phyloP scores from a whole-genome alignment of 495 filamentous ascomycete genomes.

The Articulospora tetracladia region DNA sequence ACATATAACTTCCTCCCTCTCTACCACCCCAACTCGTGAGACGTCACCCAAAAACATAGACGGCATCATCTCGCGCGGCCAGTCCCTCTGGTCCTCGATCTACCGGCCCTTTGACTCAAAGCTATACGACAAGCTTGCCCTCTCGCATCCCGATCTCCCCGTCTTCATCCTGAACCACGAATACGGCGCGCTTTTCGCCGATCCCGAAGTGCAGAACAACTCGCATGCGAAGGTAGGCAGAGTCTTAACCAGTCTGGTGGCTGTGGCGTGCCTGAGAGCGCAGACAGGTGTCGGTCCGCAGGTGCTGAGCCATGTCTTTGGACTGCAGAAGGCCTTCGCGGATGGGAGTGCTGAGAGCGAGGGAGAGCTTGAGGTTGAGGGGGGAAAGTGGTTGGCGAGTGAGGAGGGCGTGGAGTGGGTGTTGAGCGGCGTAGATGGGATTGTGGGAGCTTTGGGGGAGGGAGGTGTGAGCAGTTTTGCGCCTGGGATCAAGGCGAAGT shows the following conservation, averaged over 20 bases:
- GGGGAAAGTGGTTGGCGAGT: conserved; percentile 59
- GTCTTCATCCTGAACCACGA: conserved; percentile 69
- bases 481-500: conserved; percentile 39
- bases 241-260: conserved; percentile 62
- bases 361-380: conserved; percentile 48
- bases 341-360: conserved; percentile 54
- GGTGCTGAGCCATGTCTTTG: conserved; percentile 72
- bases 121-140: conserved; percentile 59
- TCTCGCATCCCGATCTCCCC: conserved; percentile 71
- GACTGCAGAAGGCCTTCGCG: conserved; percentile 65
- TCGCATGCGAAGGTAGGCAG: conserved; percentile 51
- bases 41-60: conserved; percentile 39
- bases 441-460: conserved; percentile 59
- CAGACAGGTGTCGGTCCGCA: conserved; percentile 78
- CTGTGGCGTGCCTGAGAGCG: conserved; percentile 63
- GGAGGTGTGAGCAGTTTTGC: conserved; percentile 59
- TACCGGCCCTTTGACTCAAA: conserved; percentile 69
- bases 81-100: conserved; percentile 64
- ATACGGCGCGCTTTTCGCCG: conserved; percentile 66
- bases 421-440: conserved; percentile 61
- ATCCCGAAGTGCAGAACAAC: conserved; percentile 40
- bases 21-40: conserved; percentile 45
- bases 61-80: conserved; percentile 50
- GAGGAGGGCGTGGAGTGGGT: conserved; percentile 75
- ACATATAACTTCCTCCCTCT: conserved; percentile 38